Conservation (phyloP, 345 rosid species). For the Kernera saxatilis region DNA sequence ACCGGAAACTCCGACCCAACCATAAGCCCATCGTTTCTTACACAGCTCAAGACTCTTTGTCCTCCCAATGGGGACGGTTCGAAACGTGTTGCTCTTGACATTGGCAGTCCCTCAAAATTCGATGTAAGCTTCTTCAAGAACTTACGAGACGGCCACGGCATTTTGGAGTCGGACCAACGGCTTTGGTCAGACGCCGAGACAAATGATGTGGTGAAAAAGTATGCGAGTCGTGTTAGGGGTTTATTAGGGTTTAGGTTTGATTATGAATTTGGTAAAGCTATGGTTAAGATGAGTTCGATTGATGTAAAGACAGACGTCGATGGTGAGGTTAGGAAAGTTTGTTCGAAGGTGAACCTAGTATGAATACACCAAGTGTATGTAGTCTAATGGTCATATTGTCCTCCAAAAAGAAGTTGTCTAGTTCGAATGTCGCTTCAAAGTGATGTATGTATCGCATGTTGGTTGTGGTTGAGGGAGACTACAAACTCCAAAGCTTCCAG, state of each 20-base stretch:
- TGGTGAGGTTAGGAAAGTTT: conserved; percentile 64
- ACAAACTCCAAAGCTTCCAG: no score
- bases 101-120: conserved; percentile 41
- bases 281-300: conserved; percentile 72
- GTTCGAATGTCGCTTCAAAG: no score
- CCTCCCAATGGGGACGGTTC: conserved; percentile 55
- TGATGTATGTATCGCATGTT: no score
- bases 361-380: background rate
- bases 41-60: conserved; percentile 51
- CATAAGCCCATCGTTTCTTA: conserved; percentile 49
- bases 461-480: no score
- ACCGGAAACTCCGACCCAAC: conserved; percentile 63
- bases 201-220: conserved; percentile 37
- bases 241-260: conserved; percentile 55
- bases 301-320: conserved; percentile 56
- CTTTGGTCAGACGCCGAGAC: conserved; percentile 58
- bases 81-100: conserved; percentile 54
- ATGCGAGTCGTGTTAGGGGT: conserved; percentile 53
- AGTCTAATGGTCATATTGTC: no score
- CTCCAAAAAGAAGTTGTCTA: no score
- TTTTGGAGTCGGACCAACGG: conserved; percentile 75
- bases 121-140: conserved; percentile 60
- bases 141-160: conserved; percentile 53
- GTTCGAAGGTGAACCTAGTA: conserved; percentile 55
- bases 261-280: conserved; percentile 52